Percentiles rank a stretch among this genome's conserved stretches.
Evolutionary conservation across 495 filamentous ascomycete species (phyloP).

Genomic region (Chaetomium fimeti): DNA sequence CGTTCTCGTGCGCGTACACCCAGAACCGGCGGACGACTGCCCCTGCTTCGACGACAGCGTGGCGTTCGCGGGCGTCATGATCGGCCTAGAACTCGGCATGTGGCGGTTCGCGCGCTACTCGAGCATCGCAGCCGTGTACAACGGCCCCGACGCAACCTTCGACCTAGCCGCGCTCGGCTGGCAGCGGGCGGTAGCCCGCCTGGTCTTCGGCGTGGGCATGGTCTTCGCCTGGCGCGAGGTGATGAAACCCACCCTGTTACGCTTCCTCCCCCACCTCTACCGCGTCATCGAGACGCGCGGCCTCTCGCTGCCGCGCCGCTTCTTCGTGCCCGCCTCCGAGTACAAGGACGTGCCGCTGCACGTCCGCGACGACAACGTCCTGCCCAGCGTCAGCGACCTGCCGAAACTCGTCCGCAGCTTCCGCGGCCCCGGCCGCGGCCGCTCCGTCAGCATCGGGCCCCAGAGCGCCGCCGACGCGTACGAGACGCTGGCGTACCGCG

Average conservation of each 20-base stretch:
- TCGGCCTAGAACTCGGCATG: slow-evolving; percentile 73
- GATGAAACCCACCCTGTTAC: slow-evolving; percentile 79
- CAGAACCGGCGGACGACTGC: slow-evolving; percentile 94
- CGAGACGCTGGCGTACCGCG: slow-evolving; percentile 89
- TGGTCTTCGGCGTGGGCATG: slow-evolving; percentile 73
- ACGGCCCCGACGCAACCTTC: slow-evolving; percentile 54
- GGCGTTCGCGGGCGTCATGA: slow-evolving; percentile 82
- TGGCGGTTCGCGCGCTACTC: slow-evolving; percentile 70
- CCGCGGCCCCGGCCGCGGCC: slow-evolving; percentile 68
- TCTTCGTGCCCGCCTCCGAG: slow-evolving; percentile 86
- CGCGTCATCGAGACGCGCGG: slow-evolving; percentile 78
- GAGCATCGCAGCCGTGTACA: slow-evolving; percentile 57
- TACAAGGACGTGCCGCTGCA: slow-evolving; percentile 81
- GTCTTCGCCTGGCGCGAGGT: slow-evolving; percentile 87
- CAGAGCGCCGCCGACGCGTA: slow-evolving; percentile 96
- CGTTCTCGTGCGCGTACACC: slow-evolving; percentile 80
- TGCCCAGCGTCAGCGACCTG: slow-evolving; percentile 81
- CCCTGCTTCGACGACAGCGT: slow-evolving; percentile 98
- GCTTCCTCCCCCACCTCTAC: slow-evolving; percentile 78
- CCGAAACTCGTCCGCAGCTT: slow-evolving; percentile 75
- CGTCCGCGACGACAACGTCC: slow-evolving; percentile 77
- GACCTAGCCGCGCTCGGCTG: slow-evolving; percentile 56
- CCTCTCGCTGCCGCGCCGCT: slow-evolving; percentile 74
- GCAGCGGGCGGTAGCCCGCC: slow-evolving; percentile 57
- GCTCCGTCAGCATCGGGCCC: slow-evolving; percentile 87